Evolutionary conservation across 768 basidiomycete genomes (phyloP).

Genomic region (Chiua virens): DNA sequence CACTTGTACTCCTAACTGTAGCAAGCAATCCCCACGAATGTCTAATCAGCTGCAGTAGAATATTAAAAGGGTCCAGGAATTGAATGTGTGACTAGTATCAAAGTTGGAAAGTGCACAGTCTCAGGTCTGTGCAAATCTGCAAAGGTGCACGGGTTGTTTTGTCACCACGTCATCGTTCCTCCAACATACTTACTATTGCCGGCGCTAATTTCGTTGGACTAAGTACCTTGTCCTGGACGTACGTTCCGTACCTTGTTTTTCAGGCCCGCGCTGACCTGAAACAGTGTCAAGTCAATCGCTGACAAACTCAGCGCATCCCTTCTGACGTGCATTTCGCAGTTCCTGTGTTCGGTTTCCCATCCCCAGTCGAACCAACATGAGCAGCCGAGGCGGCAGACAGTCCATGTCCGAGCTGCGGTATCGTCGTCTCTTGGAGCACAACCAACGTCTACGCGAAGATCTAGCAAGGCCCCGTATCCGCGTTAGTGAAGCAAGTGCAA

Average conservation of each 20-base stretch:
- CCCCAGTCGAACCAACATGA: slow-evolving; percentile 41
- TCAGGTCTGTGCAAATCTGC: no score
- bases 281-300: slow-evolving; percentile 5
- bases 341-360: not conserved
- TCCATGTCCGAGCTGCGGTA: slow-evolving; percentile 83
- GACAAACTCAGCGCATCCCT: not conserved
- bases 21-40: not conserved
- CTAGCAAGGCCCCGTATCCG: slow-evolving; percentile 67
- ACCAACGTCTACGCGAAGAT: slow-evolving; percentile 70
- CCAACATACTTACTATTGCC: not conserved
- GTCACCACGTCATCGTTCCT: slow-evolving; percentile 6
- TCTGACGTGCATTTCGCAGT: slow-evolving; percentile 3
- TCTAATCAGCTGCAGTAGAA: no score
- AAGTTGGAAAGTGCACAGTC: not conserved
- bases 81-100: slow-evolving; percentile 17
- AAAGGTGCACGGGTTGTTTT: slow-evolving; percentile 3
- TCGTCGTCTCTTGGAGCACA: slow-evolving; percentile 74
- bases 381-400: slow-evolving; percentile 61
- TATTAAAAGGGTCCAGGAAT: no score
- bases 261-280: not conserved
- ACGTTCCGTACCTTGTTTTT: not conserved
- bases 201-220: not conserved
- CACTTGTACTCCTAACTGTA: slow-evolving; percentile 8
- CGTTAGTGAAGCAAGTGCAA: slow-evolving; percentile 70
- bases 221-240: not conserved